Evolutionary conservation across 73 alveolate species (phyloP), one percentile per base, ranked within the genome.

Genomic region (Durusdinium trenchii): DNA sequence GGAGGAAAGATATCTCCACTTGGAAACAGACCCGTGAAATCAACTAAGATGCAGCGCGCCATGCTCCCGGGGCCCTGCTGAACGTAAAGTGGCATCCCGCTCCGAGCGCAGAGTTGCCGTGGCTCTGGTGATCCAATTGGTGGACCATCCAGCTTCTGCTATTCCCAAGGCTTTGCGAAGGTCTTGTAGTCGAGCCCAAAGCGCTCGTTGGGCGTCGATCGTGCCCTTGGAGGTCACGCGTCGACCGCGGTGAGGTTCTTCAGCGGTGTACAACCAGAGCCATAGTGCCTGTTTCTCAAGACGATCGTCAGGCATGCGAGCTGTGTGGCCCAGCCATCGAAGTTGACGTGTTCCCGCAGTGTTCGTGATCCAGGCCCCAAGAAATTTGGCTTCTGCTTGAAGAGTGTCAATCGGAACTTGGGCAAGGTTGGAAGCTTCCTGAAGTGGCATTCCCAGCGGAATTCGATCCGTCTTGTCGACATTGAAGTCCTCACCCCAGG

Each of bases 311-410:
- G 71, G 73, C 36, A 82, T 6, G 32, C 93, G 67, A 2, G 93
- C 93, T n/a, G 48, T 0, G 32, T 82, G 93, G 1, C 93, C 93
- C 0, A 82, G 50, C 93, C 93, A 82, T 2, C 92, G 92, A 35
- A 82, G 71, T 32, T 82, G 92, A 7, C 92, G 0, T 1, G 38
- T 28, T 4, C 92, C 71, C 9, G 94, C 94, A 32, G 47, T 73
- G 35, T 18, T 12, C 0, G 94, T 50, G 20, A 83, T 50, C 94
- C 94, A 83, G 12, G 94, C 94, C 0, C 94, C 76, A 1, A 83
- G 75, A 48, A 83, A 83, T 9, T 61, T 36, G 12, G 94, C 94
- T 35, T 51, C 36, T 35, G 18, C 38, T 48, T 83, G 73, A 6
- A 83, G 46, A 3, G 61, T 28, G 28, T 79, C 45, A 0, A 62